These are phyloP conservation scores for Ceratobasidium papillatum DNA, from an alignment of 1,284 basidiomycete species.

Conservation along the genomic window DNA sequence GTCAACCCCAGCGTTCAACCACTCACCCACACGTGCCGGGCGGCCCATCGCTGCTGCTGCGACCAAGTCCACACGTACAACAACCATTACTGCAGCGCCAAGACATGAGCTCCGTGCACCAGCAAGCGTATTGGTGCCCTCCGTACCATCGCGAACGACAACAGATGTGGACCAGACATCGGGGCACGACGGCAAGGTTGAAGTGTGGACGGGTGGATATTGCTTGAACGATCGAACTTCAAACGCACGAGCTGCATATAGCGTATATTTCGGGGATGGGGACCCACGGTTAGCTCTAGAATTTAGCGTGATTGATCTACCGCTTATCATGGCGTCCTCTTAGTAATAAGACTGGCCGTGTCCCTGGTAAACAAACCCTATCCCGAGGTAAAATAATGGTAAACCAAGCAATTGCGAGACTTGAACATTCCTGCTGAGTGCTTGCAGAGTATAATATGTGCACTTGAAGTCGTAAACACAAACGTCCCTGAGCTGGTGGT, in stretches of 20 bases:
- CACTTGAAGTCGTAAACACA: constrained; percentile 21
- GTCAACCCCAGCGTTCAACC: not conserved
- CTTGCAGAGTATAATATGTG: constrained; percentile 20
- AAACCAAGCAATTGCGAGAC: constrained; percentile 48
- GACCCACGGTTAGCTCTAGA: constrained; percentile 63
- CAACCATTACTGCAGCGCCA: not conserved
- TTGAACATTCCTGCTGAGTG: not conserved
- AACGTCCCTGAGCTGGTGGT: not conserved
- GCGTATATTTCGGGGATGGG: constrained; percentile 76
- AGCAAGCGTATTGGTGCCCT: not conserved
- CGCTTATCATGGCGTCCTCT: not conserved
- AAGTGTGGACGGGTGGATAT: constrained; percentile 84
- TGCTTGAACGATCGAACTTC: constrained; percentile 75
- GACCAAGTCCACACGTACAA: not conserved
- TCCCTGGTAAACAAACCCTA: constrained; percentile 86
- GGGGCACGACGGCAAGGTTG: constrained; percentile 52
- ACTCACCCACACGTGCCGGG: not conserved
- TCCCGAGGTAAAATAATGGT: constrained; percentile 88
- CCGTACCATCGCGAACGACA: not conserved
- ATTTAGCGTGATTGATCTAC: not conserved
- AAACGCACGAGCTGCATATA: constrained; percentile 72
- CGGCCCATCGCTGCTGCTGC: not conserved
- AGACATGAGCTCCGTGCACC: not conserved
- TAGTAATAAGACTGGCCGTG: constrained; percentile 79
- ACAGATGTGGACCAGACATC: constrained; percentile 11